Conservation (phyloP, 306 rosid species). For the Malus sylvestris region DNA sequence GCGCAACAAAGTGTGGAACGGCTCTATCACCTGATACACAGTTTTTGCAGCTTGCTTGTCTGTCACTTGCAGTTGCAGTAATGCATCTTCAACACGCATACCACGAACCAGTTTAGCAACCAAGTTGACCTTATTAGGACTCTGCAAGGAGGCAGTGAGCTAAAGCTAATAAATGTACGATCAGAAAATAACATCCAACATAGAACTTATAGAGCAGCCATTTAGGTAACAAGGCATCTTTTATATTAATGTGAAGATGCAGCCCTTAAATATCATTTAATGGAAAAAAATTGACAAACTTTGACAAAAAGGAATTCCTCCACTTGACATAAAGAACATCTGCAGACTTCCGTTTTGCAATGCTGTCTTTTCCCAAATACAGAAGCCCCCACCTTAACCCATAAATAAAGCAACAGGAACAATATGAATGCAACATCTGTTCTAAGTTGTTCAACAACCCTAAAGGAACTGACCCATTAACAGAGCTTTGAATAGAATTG, state of each 20-base stretch:
- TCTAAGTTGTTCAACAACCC: not conserved
- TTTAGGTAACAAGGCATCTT: not conserved
- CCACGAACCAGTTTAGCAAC: constrained; percentile 92
- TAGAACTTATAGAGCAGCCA: not conserved
- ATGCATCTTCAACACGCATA: constrained; percentile 96
- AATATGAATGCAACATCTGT: not conserved
- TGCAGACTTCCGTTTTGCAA: not conserved
- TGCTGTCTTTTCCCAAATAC: not conserved
- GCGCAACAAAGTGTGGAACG: not conserved
- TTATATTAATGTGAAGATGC: not conserved
- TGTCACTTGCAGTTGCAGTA: constrained; percentile 74
- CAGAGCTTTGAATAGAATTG: not conserved
- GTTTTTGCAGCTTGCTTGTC: constrained; percentile 83
- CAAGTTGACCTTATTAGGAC: constrained; percentile 87
- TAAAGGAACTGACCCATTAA: too few relatives aligned
- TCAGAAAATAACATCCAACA: not conserved
- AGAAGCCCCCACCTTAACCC: not conserved
- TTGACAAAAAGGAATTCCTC: not conserved
- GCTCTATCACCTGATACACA: constrained; percentile 63
- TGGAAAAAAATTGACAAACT: too few relatives aligned
- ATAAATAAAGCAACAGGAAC: not conserved
- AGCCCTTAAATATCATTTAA: not conserved
- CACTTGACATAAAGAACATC: not conserved
- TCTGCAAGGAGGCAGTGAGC: constrained; percentile 27
- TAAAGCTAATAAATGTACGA: not conserved